Evolutionary conservation across 805 yeast species (phyloP).

Genomic region (Debaryomyces castellii): DNA sequence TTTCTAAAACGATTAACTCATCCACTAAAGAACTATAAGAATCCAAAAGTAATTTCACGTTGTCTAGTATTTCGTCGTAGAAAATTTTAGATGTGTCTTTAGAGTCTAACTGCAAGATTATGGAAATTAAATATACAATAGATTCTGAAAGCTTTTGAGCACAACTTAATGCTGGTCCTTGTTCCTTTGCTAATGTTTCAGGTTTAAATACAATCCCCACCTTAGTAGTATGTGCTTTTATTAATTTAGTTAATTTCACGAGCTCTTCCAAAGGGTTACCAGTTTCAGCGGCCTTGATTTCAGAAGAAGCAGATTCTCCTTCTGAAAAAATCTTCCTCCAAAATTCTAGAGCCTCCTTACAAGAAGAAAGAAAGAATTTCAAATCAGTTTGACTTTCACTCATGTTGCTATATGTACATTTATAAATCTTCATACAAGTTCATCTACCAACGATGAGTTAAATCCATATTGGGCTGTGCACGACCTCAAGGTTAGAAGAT

Average conservation of each 20-base stretch:
- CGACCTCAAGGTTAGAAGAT: background rate
- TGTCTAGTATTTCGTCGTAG: slow-evolving; percentile 30
- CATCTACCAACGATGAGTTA: background rate
- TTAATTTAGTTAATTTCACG: slow-evolving; percentile 54
- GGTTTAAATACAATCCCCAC: slow-evolving; percentile 70
- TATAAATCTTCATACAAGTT: background rate
- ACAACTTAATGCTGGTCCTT: slow-evolving; percentile 50
- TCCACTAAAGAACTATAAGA: slow-evolving; percentile 10
- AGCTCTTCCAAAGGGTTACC: slow-evolving; percentile 55
- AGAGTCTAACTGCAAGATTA: slow-evolving; percentile 33
- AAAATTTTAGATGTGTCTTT: slow-evolving; percentile 35
- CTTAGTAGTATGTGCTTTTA: slow-evolving; percentile 77
- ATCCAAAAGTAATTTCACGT: slow-evolving; percentile 12
- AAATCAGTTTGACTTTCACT: slow-evolving; percentile 21
- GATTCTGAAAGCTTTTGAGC: slow-evolving; percentile 46
- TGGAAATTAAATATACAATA: slow-evolving; percentile 44
- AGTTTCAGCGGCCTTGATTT: slow-evolving; percentile 31
- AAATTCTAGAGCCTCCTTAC: slow-evolving; percentile 28
- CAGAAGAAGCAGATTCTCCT: slow-evolving; percentile 14
- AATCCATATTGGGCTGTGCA: background rate
- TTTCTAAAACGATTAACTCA: slow-evolving; percentile 14
- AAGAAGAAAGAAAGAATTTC: slow-evolving; percentile 21
- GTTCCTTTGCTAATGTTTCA: slow-evolving; percentile 39
- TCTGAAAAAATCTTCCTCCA: slow-evolving; percentile 20
- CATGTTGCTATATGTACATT: slow-evolving; percentile 6